Percentiles rank a stretch among this genome's conserved stretches.
These are phyloP conservation scores for Leishmania aethiopica DNA, from an alignment of 208 protist species.

Conservation along the genomic window DNA sequence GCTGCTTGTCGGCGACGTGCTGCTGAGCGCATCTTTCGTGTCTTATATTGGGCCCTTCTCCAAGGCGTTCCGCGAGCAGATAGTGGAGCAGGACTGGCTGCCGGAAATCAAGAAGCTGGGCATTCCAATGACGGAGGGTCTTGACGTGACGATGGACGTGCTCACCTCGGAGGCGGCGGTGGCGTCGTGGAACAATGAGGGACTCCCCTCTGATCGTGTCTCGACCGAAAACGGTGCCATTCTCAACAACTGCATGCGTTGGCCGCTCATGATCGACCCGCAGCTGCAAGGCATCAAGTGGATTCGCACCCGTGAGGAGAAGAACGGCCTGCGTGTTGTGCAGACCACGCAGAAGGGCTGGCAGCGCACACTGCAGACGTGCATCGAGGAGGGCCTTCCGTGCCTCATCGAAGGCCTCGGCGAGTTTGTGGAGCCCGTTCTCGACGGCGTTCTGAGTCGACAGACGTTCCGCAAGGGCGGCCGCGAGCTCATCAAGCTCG, in stretches of 20 bases:
- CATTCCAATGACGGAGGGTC: constrained; percentile 94
- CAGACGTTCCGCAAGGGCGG: constrained; percentile 95
- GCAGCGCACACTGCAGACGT: constrained; percentile 92
- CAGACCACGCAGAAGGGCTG: constrained; percentile 93
- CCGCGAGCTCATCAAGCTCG: constrained; percentile 94
- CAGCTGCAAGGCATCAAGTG: constrained; percentile 98
- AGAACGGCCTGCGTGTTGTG: constrained; percentile 93
- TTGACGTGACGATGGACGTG: constrained; percentile 94
- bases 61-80: constrained; percentile 93
- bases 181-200: constrained; percentile 98
- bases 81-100: constrained; percentile 94
- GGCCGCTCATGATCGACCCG: constrained; percentile 99
- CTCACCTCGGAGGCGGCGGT: constrained; percentile 92
- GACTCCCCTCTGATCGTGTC: constrained; percentile 96
- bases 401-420: constrained; percentile 96
- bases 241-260: constrained; percentile 95
- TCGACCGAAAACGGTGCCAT: constrained; percentile 98
- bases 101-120: constrained; percentile 87
- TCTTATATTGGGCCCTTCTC: constrained; percentile 99
- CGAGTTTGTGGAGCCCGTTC: constrained; percentile 97
- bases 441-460: constrained; percentile 97
- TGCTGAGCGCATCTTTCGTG: constrained; percentile 97
- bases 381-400: constrained; percentile 91
- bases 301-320: constrained; percentile 96
- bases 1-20: constrained; percentile 97